These are phyloP conservation scores for Eimeria sp. DNA, from an alignment of 169 alveolate species.

Conservation along the genomic window DNA sequence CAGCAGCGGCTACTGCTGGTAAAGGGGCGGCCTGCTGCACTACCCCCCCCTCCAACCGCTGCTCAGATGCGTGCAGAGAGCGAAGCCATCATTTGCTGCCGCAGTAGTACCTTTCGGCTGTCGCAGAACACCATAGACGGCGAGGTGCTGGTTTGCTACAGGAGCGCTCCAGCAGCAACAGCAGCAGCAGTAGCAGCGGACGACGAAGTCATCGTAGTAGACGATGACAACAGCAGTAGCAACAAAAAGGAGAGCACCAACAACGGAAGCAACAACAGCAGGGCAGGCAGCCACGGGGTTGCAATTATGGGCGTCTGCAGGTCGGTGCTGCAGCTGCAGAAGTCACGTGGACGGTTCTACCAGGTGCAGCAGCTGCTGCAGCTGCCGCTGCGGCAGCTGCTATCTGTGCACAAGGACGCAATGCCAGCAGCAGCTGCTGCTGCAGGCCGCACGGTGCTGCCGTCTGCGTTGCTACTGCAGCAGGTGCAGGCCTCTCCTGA, in stretches of 20 bases:
- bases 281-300: slow-evolving; percentile 20
- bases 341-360: slow-evolving; percentile 1
- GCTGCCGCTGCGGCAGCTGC: slow-evolving; percentile 72
- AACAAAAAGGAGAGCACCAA: not conserved
- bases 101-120: not conserved
- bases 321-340: slow-evolving; percentile 58
- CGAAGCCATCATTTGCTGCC: slow-evolving; percentile 27
- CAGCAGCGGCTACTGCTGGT: slow-evolving; percentile 45
- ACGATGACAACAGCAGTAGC: not conserved
- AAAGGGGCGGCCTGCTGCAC: slow-evolving; percentile 17
- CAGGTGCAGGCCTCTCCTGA: slow-evolving; percentile 63
- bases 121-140: slow-evolving; percentile 17
- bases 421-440: slow-evolving; percentile 61
- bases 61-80: slow-evolving; percentile 14
- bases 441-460: slow-evolving; percentile 65
- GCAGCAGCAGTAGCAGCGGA: not conserved
- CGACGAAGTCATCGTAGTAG: not conserved
- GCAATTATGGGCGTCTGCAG: slow-evolving; percentile 38
- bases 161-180: not conserved
- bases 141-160: slow-evolving; percentile 44
- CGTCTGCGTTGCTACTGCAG: slow-evolving; percentile 61
- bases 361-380: slow-evolving; percentile 80
- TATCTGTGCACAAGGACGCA: slow-evolving; percentile 13
- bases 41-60: not conserved
- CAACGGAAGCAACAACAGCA: slow-evolving; percentile 62